Base-by-base conservation (phyloP, 352 stramenopile species). In the Vaucheria bursata region DNA sequence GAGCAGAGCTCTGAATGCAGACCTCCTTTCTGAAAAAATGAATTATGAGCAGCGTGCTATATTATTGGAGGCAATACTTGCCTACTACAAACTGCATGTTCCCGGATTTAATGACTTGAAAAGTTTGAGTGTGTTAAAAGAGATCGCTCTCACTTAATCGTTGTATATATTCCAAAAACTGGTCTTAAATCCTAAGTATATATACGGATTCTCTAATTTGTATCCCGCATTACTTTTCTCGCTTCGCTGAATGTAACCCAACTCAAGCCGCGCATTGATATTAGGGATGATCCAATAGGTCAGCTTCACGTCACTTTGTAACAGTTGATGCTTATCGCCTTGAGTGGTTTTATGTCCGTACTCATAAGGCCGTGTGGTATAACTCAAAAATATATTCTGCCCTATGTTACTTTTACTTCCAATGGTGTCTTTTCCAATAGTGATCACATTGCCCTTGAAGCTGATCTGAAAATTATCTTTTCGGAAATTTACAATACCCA, bases 361-460 rank as follows among this genome's bases (percentile, higher is more conserved):
- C 25, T 59, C 45, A 59, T 59, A 59, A 59, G 45, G 45, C 12
- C 45, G 45, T 25, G 45, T 59, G 25, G 45, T 59, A 59, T 59
- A 59, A 59, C 45, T 59, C 12, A 59, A 25, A 59, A 59, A 59
- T 18, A 59, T 59, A 59, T 59, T 59, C 25, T 59, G 45, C 45
- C 45, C 45, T 59, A 59, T 18, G 45, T 59, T 59, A 18, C 12
- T 18, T 59, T 59, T 59, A 59, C 45, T 25, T 18, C 25, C 25
- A 18, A 59, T 18, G 18, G 45, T 18, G 45, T 59, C 45, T 59
- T 59, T 59, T 18, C 45, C 45, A 18, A 59, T 25, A 18, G 25
- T 59, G 25, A 59, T 25, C 18, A 18, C 18, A 18, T 18, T 59
- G 45, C 45, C 45, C 45, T 59, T 18, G 12, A 18, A 59, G 45